phyloP scores from a whole-genome alignment of 2,329 filamentous ascomycete species.

The Lasiodiplodia sp. region DNA sequence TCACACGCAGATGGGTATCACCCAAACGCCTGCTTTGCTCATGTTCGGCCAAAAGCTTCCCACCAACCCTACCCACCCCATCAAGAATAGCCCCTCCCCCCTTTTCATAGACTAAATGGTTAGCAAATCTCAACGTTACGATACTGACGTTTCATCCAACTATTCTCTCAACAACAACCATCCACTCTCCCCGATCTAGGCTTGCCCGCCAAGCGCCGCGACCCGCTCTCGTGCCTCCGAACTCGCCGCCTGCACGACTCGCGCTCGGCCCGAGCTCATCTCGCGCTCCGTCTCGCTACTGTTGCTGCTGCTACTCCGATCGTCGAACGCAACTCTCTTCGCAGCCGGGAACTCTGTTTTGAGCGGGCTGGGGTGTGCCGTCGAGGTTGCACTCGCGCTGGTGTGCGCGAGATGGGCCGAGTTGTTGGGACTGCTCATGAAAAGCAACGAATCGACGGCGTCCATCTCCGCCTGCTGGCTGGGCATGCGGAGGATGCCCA shows the following conservation, averaged over 20 bases:
- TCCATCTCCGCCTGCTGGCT: slow-evolving; percentile 79
- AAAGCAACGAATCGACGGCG: slow-evolving; percentile 79
- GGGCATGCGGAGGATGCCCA: slow-evolving; percentile 69
- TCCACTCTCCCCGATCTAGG: neutral
- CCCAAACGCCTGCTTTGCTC: slow-evolving; percentile 27
- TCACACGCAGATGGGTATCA: slow-evolving; percentile 27
- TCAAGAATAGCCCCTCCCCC: too few relatives aligned
- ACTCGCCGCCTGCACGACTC: slow-evolving; percentile 15
- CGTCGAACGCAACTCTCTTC: slow-evolving; percentile 30
- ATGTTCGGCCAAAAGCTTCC: neutral
- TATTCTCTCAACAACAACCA: neutral
- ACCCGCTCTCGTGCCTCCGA: slow-evolving; percentile 12
- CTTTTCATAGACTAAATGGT: neutral
- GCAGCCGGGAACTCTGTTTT: slow-evolving; percentile 36
- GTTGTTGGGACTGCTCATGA: slow-evolving; percentile 82
- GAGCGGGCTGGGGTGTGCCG: slow-evolving; percentile 40
- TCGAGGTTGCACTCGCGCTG: slow-evolving; percentile 10
- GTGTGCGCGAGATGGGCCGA: slow-evolving; percentile 52
- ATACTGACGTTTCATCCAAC: neutral
- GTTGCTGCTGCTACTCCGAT: slow-evolving; percentile 15
- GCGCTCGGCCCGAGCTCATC: neutral
- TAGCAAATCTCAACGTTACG: slow-evolving; percentile 3
- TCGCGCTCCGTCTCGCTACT: slow-evolving; percentile 14
- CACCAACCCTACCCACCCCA: neutral
- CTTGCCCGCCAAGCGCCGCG: slow-evolving; percentile 7